Evolutionary conservation across 225 moss, liverwort and hornwort genomes (phyloP).

Genomic region (Thuidium tamariscinum): DNA sequence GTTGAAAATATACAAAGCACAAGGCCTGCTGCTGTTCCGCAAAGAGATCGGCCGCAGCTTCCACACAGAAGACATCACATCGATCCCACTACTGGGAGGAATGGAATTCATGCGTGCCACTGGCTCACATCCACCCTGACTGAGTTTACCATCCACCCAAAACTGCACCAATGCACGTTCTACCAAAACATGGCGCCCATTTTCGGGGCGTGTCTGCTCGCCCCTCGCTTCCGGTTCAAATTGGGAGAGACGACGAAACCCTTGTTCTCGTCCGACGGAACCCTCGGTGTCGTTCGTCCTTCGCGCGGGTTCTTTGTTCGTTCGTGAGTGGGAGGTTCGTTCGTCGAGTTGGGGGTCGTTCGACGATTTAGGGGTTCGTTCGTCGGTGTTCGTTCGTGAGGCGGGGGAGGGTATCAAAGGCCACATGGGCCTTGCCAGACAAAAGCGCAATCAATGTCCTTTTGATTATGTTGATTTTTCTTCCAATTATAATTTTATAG

Average conservation of each 20-base stretch:
- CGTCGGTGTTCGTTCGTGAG: neutral
- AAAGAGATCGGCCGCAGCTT: neutral
- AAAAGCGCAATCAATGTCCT: conserved; percentile 7
- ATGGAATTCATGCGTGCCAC: neutral
- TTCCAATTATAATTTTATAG: neutral
- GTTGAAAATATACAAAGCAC: neutral
- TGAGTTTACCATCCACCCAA: neutral
- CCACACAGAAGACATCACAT: neutral
- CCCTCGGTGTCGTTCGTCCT: neutral
- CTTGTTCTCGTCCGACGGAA: neutral
- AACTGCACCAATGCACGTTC: neutral
- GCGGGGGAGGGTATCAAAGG: neutral
- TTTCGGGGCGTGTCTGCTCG: conserved; percentile 1
- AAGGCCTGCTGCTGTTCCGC: neutral
- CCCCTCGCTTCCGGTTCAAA: conserved; percentile 9
- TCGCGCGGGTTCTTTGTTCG: neutral
- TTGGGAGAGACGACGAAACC: conserved; percentile 1
- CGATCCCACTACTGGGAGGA: neutral
- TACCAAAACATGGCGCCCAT: conserved; percentile 21
- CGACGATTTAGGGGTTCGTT: neutral
- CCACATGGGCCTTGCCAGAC: neutral
- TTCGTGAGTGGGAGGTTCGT: neutral
- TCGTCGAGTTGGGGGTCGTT: neutral
- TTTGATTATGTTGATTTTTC: neutral
- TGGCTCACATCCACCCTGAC: neutral